Evolutionary conservation across 305 asterid genomes (phyloP).

Genomic region (Fraxinus albicans): DNA sequence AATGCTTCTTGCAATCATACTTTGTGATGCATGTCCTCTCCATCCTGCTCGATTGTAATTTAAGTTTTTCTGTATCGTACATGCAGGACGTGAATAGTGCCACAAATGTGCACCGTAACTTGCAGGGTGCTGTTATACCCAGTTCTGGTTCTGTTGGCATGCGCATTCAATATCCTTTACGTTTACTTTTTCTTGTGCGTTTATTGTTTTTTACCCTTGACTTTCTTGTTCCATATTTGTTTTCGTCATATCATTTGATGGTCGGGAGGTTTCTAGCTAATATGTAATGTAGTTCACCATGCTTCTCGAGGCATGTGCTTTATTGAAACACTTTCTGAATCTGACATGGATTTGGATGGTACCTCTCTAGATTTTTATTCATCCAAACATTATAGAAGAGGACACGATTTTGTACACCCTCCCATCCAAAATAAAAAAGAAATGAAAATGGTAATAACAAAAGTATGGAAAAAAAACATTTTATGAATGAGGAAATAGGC

Average conservation of each 20-base stretch:
- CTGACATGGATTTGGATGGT: neutral
- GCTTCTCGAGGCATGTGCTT: neutral
- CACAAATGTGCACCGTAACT: conserved; percentile 82
- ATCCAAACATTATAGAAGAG: neutral
- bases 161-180: conserved; percentile 99
- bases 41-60: conserved; percentile 3
- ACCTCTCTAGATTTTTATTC: neutral
- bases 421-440: neutral
- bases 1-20: neutral
- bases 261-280: neutral
- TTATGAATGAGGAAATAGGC: neutral
- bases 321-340: neutral
- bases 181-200: conserved; percentile 10
- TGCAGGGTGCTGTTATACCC: conserved; percentile 98
- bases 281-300: neutral
- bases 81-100: conserved; percentile 93
- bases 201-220: neutral
- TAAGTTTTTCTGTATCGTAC: conserved; percentile 15
- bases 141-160: conserved; percentile 99
- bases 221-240: neutral
- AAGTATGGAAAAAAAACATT: neutral
- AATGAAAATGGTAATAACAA: neutral
- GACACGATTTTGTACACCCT: neutral
- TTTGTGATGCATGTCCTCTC: conserved; percentile 5
- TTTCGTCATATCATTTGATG: neutral